Conservation (phyloP, 495 filamentous ascomycete species). For the Penicillium roqueforti region DNA sequence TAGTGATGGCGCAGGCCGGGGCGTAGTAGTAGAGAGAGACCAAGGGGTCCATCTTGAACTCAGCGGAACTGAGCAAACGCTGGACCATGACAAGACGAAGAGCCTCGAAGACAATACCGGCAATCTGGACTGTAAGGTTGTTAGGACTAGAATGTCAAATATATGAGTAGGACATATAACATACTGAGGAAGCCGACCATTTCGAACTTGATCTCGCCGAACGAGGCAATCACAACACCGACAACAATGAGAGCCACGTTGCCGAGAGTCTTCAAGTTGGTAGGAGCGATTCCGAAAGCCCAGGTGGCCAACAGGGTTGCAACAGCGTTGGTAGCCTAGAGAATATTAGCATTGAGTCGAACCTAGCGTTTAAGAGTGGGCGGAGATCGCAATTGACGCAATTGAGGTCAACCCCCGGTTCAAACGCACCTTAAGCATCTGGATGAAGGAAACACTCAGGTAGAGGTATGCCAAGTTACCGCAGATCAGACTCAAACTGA, state of each 20-base stretch:
- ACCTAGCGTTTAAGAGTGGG: not conserved
- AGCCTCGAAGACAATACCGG: constrained; percentile 78
- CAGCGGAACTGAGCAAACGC: constrained; percentile 72
- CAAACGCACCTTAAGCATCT: constrained; percentile 78
- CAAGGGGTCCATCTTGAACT: constrained; percentile 94
- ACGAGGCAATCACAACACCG: constrained; percentile 78
- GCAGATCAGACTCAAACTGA: constrained; percentile 86
- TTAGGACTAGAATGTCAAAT: not conserved
- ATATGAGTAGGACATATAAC: not conserved
- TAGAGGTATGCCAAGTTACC: constrained; percentile 87
- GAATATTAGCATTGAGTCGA: not conserved
- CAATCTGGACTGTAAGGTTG: constrained; percentile 51
- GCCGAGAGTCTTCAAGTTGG: constrained; percentile 66
- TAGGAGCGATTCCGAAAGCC: constrained; percentile 65
- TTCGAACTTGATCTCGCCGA: constrained; percentile 86
- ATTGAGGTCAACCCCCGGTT: not conserved
- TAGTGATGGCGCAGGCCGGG: constrained; percentile 81
- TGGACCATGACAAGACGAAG: constrained; percentile 85
- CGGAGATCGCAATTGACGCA: not conserved
- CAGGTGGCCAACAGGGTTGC: constrained; percentile 77
- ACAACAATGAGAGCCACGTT: constrained; percentile 83
- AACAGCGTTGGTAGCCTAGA: constrained; percentile 80
- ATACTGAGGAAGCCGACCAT: constrained; percentile 67
- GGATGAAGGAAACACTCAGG: constrained; percentile 85
- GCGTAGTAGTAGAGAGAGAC: constrained; percentile 94